Percentiles rank a stretch among this genome's conserved stretches.
phyloP scores from a whole-genome alignment of 129 eudicot species.

The Saussurea involucrata region DNA sequence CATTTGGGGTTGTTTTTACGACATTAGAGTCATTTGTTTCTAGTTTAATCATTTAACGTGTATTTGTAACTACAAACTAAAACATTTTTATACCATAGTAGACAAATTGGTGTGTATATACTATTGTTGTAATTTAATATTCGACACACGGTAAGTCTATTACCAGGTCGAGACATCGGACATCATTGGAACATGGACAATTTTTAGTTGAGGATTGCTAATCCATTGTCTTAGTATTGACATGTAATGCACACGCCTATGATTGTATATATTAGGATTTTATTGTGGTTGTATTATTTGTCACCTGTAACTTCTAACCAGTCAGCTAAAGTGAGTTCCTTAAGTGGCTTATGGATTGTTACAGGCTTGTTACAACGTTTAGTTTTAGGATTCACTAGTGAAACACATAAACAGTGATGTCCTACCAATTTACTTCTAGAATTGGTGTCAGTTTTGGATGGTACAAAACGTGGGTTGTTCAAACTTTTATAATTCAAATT shows the following conservation, averaged over 20 bases:
- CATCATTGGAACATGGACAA: neutral
- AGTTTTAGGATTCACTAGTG: neutral
- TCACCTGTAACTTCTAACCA: neutral
- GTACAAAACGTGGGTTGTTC: neutral
- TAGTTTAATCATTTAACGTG: neutral
- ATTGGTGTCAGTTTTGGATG: neutral
- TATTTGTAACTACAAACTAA: neutral
- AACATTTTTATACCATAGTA: neutral
- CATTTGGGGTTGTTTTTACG: conserved; percentile 48
- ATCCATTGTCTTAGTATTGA: neutral
- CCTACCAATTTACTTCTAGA: neutral
- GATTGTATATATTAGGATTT: neutral
- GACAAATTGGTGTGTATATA: neutral
- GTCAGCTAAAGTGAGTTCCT: neutral
- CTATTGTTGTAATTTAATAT: neutral
- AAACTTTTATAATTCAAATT: too few species aligned
- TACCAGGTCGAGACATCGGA: neutral
- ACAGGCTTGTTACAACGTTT: neutral
- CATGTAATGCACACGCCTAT: neutral
- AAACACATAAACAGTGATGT: neutral
- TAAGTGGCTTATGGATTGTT: neutral
- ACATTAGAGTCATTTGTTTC: neutral
- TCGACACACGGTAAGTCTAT: neutral
- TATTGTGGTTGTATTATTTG: neutral
- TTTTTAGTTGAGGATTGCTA: neutral